Percentiles rank a stretch among this genome's conserved stretches.
phyloP scores from a whole-genome alignment of 208 protist genomes.

The Polymyxa betae region DNA sequence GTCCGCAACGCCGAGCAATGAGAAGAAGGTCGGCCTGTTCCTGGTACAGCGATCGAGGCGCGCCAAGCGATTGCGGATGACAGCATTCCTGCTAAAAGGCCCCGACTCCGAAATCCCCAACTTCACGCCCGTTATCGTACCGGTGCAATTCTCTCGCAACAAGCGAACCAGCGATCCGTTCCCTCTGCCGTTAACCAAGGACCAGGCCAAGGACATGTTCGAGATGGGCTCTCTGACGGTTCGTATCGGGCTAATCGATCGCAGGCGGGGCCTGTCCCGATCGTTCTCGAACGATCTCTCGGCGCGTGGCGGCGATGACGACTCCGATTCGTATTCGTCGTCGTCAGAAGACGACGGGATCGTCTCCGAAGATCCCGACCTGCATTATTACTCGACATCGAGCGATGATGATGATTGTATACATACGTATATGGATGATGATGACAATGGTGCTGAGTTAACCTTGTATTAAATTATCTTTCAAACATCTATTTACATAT shows the following conservation, averaged over 20 bases:
- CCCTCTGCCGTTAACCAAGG: background rate
- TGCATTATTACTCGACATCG: constrained; percentile 23
- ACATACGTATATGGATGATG: background rate
- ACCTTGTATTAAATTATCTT: too few species aligned
- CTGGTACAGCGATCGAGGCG: background rate
- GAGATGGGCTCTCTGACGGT: constrained; percentile 45
- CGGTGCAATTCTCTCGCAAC: constrained; percentile 24
- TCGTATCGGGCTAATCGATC: constrained; percentile 47
- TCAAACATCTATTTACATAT: too few species aligned
- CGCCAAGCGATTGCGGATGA: background rate
- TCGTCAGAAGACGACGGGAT: constrained; percentile 36
- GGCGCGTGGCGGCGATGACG: background rate
- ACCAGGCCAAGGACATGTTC: background rate
- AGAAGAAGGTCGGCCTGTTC: constrained; percentile 17
- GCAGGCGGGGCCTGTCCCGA: constrained; percentile 21
- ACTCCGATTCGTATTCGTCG: background rate
- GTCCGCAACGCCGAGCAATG: background rate
- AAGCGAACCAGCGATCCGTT: constrained; percentile 53
- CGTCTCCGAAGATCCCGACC: background rate
- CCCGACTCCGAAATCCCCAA: constrained; percentile 46
- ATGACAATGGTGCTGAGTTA: too few species aligned
- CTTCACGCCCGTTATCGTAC: background rate
- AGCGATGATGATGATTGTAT: constrained; percentile 12
- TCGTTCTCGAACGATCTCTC: constrained; percentile 7
- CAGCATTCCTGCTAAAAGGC: constrained; percentile 25